Conservation (phyloP, 345 rosid species). For the Syzygium aromaticum region DNA sequence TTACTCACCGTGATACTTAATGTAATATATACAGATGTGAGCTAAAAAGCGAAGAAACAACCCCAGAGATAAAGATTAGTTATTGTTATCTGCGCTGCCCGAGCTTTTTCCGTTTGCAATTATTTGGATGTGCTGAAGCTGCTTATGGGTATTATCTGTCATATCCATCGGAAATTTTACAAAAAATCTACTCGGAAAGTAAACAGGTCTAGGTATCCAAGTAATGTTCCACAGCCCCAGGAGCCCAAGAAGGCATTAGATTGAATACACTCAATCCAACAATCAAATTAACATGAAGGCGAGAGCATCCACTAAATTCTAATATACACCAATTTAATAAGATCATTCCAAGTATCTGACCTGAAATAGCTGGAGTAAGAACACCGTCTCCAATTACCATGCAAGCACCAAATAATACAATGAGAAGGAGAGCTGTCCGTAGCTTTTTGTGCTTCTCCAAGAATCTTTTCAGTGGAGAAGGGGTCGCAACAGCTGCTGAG, state of each 20-base stretch:
- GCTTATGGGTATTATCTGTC: neutral
- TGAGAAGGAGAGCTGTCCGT: slow-evolving; percentile 58
- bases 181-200: neutral
- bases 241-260: neutral
- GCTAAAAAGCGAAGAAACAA: neutral
- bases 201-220: neutral
- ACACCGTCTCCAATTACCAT: slow-evolving; percentile 93
- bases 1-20: neutral
- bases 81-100: neutral
- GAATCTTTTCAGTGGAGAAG: slow-evolving; percentile 56
- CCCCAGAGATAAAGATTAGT: neutral
- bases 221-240: neutral
- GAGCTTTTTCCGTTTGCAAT: neutral
- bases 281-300: neutral
- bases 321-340: neutral
- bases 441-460: slow-evolving; percentile 72
- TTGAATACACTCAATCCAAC: neutral
- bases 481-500: slow-evolving; percentile 18
- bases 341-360: slow-evolving; percentile 14
- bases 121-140: neutral
- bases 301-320: neutral
- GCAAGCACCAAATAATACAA: slow-evolving; percentile 77
- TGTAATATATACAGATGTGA: neutral
- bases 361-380: slow-evolving; percentile 87
- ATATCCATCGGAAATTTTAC: neutral